A percentile compares a stretch with the other conserved stretches of the same genome.
phyloP scores from a whole-genome alignment of 2,329 filamentous ascomycete genomes.

The Delphinella strobiligena region DNA sequence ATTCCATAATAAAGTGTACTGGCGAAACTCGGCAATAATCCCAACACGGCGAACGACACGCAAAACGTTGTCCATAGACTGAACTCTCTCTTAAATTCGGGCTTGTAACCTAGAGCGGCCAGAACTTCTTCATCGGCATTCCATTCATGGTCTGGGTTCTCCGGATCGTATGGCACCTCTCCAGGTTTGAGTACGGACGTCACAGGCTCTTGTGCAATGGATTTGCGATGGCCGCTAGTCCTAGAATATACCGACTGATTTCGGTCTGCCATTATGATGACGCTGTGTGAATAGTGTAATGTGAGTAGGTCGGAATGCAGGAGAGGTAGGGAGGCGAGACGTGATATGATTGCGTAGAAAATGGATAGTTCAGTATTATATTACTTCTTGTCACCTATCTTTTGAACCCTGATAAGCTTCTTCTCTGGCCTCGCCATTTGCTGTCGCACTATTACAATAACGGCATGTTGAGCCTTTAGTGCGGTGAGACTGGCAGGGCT shows the following conservation, averaged over 20 bases:
- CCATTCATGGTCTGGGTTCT: constrained; percentile 27
- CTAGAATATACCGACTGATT: background rate
- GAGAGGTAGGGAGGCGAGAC: too few relatives aligned
- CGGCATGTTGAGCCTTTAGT: too few relatives aligned
- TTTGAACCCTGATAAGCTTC: too few relatives aligned
- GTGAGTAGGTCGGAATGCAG: too few relatives aligned
- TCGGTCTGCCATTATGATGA: background rate
- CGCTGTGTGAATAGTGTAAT: background rate
- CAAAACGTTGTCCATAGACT: constrained; percentile 63
- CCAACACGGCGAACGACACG: constrained; percentile 61
- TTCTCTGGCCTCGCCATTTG: too few relatives aligned
- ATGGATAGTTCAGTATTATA: too few relatives aligned
- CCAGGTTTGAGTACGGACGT: constrained; percentile 38
- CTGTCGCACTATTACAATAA: too few relatives aligned
- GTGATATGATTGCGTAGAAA: too few relatives aligned
- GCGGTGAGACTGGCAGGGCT: too few relatives aligned
- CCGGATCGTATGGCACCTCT: constrained; percentile 34
- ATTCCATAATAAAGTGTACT: constrained; percentile 61
- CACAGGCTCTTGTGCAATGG: constrained; percentile 37
- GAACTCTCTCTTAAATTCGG: constrained; percentile 59
- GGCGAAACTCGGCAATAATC: constrained; percentile 58
- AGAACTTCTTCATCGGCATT: constrained; percentile 48
- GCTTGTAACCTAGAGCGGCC: constrained; percentile 50
- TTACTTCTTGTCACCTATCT: too few relatives aligned
- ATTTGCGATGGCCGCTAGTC: constrained; percentile 1